A percentile compares a stretch with the other conserved stretches of the same genome.
These are phyloP conservation scores for Hyphopichia buzzinii DNA, from an alignment of 1,139 yeast genomes.

Conservation along the genomic window DNA sequence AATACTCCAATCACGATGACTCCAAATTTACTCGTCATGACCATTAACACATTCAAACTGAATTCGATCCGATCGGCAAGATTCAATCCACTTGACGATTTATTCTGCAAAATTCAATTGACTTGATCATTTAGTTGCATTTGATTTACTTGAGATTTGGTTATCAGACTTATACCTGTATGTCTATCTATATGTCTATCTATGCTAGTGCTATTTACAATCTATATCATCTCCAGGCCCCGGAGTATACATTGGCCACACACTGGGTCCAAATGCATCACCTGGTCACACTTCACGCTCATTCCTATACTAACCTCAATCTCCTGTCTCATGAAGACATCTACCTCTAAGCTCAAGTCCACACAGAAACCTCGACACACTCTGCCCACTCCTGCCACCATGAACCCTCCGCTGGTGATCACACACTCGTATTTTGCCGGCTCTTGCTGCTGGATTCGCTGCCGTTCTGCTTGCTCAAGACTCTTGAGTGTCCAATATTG, in stretches of 20 bases:
- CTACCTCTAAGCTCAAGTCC: constrained; percentile 48
- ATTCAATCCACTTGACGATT: no score
- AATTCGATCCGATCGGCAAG: no score
- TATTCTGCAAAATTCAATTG: no score
- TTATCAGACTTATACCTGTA: no score
- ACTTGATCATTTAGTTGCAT: no score
- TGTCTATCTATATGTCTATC: no score
- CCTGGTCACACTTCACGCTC: constrained; percentile 36
- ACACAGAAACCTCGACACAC: constrained; percentile 37
- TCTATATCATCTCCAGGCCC: constrained; percentile 7
- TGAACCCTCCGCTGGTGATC: constrained; percentile 24
- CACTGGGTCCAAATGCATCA: constrained; percentile 35
- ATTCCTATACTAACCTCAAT: constrained; percentile 38
- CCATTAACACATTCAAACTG: no score
- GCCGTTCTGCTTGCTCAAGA: constrained; percentile 19
- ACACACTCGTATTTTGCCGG: constrained; percentile 20
- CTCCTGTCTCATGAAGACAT: constrained; percentile 22
- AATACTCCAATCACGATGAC: no score
- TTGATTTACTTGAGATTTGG: no score
- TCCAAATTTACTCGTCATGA: no score
- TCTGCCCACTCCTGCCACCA: constrained; percentile 9
- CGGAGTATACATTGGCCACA: constrained; percentile 33
- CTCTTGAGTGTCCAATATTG: constrained; percentile 24
- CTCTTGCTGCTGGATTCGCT: neutral
- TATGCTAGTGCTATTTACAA: no score